Evolutionary conservation across 805 yeast genomes (phyloP).

Genomic region (Wickerhamomyces subpelliculosus): DNA sequence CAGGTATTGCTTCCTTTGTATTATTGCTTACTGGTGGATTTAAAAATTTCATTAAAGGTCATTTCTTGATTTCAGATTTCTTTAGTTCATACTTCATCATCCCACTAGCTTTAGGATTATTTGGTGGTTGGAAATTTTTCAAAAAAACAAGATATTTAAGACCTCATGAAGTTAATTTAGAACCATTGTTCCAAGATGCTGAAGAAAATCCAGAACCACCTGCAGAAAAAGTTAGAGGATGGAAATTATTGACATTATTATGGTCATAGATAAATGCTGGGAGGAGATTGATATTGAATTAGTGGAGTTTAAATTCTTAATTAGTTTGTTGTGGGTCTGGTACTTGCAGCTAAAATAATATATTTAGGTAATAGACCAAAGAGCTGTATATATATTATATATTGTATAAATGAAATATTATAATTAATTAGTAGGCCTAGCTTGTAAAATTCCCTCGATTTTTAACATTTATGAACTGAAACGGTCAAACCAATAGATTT

Average conservation of each 20-base stretch:
- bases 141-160: conserved; percentile 23
- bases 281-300: no score
- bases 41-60: conserved; percentile 22
- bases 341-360: no score
- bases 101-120: conserved; percentile 21
- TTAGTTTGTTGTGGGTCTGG: no score
- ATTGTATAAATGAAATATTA: no score
- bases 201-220: conserved; percentile 17
- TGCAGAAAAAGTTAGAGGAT: neutral
- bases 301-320: no score
- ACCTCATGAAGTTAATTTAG: conserved; percentile 9
- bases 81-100: conserved; percentile 1
- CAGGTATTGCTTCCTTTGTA: conserved; percentile 15
- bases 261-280: neutral
- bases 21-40: conserved; percentile 27
- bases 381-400: no score
- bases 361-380: no score
- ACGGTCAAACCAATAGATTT: conserved; percentile 9
- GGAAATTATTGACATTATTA: conserved; percentile 1
- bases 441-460: no score
- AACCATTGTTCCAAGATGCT: conserved; percentile 18
- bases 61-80: conserved; percentile 8
- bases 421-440: no score
- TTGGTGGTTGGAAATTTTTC: conserved; percentile 22
- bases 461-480: no score